Conservation (phyloP, 768 basidiomycete genomes). For the Austroboletus festivus region DNA sequence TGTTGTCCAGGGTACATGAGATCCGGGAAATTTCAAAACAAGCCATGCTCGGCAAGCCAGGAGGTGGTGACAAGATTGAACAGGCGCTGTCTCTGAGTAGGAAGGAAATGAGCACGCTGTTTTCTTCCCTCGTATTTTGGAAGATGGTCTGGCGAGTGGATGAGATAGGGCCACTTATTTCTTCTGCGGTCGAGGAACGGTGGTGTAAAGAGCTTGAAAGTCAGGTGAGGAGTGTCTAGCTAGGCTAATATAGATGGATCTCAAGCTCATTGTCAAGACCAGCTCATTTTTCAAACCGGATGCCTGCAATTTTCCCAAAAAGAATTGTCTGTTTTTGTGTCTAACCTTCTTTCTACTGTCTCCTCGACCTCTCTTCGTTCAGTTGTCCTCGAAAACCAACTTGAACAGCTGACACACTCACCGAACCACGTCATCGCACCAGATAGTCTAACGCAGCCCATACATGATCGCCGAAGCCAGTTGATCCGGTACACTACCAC, state of each 20-base stretch:
- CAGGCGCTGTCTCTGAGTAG: conserved; percentile 28
- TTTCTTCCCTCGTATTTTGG: conserved; percentile 39
- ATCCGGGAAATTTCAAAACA: conserved; percentile 33
- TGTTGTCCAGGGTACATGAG: conserved; percentile 40
- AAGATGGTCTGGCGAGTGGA: conserved; percentile 40
- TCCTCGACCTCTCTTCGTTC: conserved; percentile 39
- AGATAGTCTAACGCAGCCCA: conserved; percentile 46
- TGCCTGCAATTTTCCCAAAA: conserved; percentile 48
- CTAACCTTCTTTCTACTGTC: conserved; percentile 36
- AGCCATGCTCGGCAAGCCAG: conserved; percentile 38
- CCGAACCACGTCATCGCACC: conserved; percentile 46
- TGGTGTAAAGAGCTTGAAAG: conserved; percentile 50
- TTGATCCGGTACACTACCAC: conserved; percentile 54
- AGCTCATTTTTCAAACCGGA: conserved; percentile 69
- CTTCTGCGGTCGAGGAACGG: conserved; percentile 27
- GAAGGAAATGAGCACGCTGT: conserved; percentile 28
- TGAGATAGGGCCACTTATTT: conserved; percentile 36
- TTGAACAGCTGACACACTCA: conserved; percentile 50
- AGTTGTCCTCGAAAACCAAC: conserved; percentile 53
- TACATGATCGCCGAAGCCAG: conserved; percentile 50
- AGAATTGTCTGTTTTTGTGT: conserved; percentile 39
- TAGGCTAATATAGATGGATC: neutral
- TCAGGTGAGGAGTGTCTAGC: conserved; percentile 35
- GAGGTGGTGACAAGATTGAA: conserved; percentile 19
- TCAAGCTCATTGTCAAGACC: neutral